These are phyloP conservation scores for Clausena lansium DNA, from an alignment of 345 rosid species.

Conservation along the genomic window DNA sequence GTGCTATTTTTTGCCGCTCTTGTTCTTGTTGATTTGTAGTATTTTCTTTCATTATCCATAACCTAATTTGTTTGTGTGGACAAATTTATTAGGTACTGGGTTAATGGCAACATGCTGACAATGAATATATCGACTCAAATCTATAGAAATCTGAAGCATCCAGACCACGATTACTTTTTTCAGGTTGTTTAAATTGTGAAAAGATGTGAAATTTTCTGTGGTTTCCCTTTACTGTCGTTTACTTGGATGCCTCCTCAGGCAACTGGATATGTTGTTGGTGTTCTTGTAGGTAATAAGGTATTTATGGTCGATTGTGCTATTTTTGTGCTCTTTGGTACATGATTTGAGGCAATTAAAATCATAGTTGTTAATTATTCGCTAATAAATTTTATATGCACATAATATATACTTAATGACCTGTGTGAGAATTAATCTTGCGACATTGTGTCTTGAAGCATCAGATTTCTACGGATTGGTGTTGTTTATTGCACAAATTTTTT, in stretches of 20 bases:
- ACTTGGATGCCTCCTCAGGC: constrained; percentile 46
- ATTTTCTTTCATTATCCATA: too few species aligned
- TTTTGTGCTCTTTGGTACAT: not conserved
- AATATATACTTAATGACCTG: not conserved
- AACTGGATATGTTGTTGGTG: constrained; percentile 65
- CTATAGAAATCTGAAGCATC: too few species aligned
- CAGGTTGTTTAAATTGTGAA: too few species aligned
- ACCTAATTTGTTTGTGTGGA: too few species aligned
- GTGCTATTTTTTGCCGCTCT: too few species aligned
- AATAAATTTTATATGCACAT: not conserved
- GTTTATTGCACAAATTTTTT: not conserved
- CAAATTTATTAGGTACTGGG: too few species aligned
- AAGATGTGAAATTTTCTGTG: not conserved
- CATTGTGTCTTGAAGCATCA: not conserved
- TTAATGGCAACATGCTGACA: too few species aligned
- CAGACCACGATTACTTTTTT: too few species aligned
- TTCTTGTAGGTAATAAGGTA: constrained; percentile 78
- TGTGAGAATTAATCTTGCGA: not conserved
- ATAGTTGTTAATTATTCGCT: not conserved
- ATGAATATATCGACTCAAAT: too few species aligned
- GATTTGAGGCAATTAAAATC: not conserved
- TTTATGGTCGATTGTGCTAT: constrained; percentile 1
- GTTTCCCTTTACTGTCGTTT: constrained; percentile 40
- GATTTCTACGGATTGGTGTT: not conserved
- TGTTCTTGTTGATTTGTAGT: too few species aligned